Conservation (phyloP, 805 yeast species). For the Candida mattraensis region DNA sequence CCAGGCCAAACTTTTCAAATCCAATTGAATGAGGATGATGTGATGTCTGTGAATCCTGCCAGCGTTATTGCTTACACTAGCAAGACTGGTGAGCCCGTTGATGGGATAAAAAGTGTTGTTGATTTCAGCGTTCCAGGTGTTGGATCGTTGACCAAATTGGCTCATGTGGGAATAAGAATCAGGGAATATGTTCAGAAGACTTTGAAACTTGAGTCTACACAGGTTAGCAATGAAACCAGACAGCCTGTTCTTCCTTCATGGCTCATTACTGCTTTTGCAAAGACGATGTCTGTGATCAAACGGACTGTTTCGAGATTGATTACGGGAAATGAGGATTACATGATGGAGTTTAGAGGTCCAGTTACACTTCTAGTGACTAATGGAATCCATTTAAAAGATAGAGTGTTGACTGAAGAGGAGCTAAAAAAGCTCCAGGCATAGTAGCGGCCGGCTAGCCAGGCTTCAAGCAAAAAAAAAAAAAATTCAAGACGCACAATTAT, state of each 20-base stretch:
- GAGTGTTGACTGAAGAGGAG: slow-evolving; percentile 25
- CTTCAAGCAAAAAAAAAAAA: slow-evolving; percentile 1
- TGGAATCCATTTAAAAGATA: slow-evolving; percentile 26
- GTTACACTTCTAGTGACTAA: slow-evolving; percentile 31
- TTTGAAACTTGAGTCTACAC: neutral
- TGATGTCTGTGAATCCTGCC: slow-evolving; percentile 39
- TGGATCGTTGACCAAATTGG: slow-evolving; percentile 6
- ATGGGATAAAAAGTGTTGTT: slow-evolving; percentile 21
- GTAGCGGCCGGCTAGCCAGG: slow-evolving; percentile 1
- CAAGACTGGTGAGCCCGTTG: slow-evolving; percentile 1
- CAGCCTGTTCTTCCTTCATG: slow-evolving; percentile 3
- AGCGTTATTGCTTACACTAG: slow-evolving; percentile 39
- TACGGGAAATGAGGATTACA: slow-evolving; percentile 23
- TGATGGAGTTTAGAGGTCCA: slow-evolving; percentile 34
- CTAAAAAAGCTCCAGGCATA: slow-evolving; percentile 18
- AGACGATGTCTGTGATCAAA: slow-evolving; percentile 2
- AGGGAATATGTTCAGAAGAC: neutral
- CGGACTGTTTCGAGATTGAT: slow-evolving; percentile 11
- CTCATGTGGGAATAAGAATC: neutral
- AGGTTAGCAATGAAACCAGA: neutral
- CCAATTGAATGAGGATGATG: slow-evolving; percentile 37
- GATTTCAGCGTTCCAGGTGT: slow-evolving; percentile 28
- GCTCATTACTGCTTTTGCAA: neutral
- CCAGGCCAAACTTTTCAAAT: slow-evolving; percentile 41
- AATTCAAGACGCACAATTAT: neutral